Evolutionary conservation across 1,284 basidiomycete species (phyloP).

Genomic region (Vanrija pseudolonga): DNA sequence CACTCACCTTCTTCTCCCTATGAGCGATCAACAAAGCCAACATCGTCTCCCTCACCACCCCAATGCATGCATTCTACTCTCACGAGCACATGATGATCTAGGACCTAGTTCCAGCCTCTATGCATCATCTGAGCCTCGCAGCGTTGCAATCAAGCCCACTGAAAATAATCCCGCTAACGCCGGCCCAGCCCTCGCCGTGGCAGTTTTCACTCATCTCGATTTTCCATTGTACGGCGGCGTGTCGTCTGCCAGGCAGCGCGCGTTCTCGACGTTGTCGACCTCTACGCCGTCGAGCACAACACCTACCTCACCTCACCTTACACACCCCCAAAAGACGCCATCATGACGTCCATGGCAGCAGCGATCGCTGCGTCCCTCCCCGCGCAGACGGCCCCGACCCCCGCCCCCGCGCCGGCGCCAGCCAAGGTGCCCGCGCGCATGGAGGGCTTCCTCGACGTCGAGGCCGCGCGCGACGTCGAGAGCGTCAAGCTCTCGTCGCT

Average conservation of each 20-base stretch:
- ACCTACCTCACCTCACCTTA: neutral
- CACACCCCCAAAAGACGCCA: constrained; percentile 19
- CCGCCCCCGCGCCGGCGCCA: constrained; percentile 57
- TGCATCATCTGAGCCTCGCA: too few relatives aligned
- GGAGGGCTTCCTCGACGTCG: constrained; percentile 80
- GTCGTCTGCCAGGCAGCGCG: too few relatives aligned
- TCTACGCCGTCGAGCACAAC: neutral
- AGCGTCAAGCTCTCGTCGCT: constrained; percentile 77
- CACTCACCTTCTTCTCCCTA: too few relatives aligned
- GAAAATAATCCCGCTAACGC: too few relatives aligned
- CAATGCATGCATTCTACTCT: neutral
- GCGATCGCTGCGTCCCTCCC: constrained; percentile 77
- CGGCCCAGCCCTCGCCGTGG: too few relatives aligned
- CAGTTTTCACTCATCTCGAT: too few relatives aligned
- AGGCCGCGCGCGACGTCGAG: constrained; percentile 75
- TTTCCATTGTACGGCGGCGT: too few relatives aligned
- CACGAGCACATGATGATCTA: too few relatives aligned
- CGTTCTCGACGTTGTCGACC: too few relatives aligned
- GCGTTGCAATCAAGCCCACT: too few relatives aligned
- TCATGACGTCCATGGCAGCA: constrained; percentile 70
- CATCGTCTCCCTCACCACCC: neutral
- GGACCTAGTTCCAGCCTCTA: too few relatives aligned
- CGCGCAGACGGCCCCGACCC: constrained; percentile 56
- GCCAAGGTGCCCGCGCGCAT: constrained; percentile 73
- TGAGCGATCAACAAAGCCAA: too few relatives aligned